phyloP scores from a whole-genome alignment of 2,329 filamentous ascomycete species.

The Aspergillus puulaauensis region DNA sequence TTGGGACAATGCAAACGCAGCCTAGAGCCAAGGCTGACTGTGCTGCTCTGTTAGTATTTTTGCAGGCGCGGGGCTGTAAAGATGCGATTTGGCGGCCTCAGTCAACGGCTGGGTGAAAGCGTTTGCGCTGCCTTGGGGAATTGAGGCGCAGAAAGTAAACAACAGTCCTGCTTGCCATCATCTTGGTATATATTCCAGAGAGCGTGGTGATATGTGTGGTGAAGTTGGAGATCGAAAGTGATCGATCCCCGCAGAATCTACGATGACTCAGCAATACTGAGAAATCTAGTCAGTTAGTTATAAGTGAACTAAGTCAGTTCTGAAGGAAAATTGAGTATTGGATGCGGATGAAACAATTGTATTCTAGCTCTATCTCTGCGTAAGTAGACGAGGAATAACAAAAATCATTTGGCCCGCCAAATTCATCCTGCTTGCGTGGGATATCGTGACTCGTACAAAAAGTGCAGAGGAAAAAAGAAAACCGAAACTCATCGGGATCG shows the following conservation, averaged over 20 bases:
- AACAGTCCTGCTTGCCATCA: not conserved
- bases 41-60: not conserved
- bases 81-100: not conserved
- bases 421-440: slow-evolving; percentile 23
- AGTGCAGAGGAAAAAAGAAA: slow-evolving; percentile 1
- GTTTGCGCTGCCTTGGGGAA: not conserved
- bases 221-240: slow-evolving; percentile 27
- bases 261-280: slow-evolving; percentile 18
- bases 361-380: slow-evolving; percentile 13
- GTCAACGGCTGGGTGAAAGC: not conserved
- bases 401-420: slow-evolving; percentile 18
- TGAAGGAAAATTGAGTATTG: not conserved
- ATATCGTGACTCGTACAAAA: slow-evolving; percentile 26
- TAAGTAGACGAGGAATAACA: slow-evolving; percentile 4
- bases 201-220: not conserved
- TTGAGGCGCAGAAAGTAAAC: no score
- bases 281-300: not conserved
- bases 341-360: slow-evolving; percentile 1
- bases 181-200: not conserved
- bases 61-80: not conserved
- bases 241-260: slow-evolving; percentile 37
- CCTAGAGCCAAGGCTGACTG: not conserved
- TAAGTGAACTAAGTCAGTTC: not conserved
- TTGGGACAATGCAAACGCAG: not conserved
- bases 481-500: not conserved